phyloP scores from a whole-genome alignment of 2,329 filamentous ascomycete genomes.

The Fusarium guadeloupense region DNA sequence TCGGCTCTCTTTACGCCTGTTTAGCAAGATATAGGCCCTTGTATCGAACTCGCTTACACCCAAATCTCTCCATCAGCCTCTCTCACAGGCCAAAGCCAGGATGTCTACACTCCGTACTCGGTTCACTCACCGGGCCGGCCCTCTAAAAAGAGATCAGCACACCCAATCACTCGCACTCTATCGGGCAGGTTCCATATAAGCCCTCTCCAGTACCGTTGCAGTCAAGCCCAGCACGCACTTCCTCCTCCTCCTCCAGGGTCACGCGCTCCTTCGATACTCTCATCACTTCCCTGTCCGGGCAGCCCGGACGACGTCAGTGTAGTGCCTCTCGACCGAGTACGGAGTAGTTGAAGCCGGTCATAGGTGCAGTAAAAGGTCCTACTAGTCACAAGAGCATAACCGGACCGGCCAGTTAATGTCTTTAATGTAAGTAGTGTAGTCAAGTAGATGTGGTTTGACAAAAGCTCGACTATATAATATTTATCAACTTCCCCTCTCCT shows the following conservation, averaged over 20 bases:
- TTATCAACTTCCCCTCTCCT: background rate
- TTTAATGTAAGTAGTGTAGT: conserved; percentile 6
- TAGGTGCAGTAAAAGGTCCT: conserved; percentile 14
- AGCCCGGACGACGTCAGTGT: conserved; percentile 30
- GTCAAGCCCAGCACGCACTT: conserved; percentile 30
- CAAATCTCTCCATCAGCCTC: background rate
- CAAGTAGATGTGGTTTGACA: conserved; percentile 5
- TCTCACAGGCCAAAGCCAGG: background rate
- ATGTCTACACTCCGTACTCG: conserved; percentile 22
- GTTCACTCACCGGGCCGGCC: conserved; percentile 30
- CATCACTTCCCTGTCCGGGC: conserved; percentile 12
- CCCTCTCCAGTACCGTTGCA: background rate
- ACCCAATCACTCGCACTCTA: conserved; percentile 19
- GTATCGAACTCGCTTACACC: conserved; percentile 7
- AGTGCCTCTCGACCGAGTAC: background rate
- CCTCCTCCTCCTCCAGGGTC: conserved; percentile 17
- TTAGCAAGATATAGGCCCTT: conserved; percentile 1
- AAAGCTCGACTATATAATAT: conserved; percentile 21
- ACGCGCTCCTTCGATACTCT: conserved; percentile 15
- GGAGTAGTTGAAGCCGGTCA: conserved; percentile 24
- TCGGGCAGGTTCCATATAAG: conserved; percentile 6
- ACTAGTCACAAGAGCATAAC: conserved; percentile 18
- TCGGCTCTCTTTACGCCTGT: conserved; percentile 13
- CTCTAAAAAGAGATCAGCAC: conserved; percentile 22
- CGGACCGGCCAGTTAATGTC: conserved; percentile 24